phyloP scores from a whole-genome alignment of 805 yeast genomes.

The Kodamaea restingae region DNA sequence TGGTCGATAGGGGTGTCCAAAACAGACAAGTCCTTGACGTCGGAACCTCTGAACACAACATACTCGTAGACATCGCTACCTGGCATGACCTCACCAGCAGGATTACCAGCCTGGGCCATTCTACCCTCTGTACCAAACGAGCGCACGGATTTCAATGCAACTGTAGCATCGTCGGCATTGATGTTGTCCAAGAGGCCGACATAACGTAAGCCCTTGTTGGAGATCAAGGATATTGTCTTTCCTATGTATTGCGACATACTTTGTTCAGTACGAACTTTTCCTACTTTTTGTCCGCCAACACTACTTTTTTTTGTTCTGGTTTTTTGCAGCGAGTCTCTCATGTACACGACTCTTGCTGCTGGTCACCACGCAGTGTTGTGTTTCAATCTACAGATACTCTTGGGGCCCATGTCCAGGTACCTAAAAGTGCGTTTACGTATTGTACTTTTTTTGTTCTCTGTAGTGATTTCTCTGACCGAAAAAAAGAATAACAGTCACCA shows the following conservation, averaged over 20 bases:
- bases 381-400: too few species aligned
- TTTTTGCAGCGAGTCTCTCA: background rate
- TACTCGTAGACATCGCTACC: conserved; percentile 66
- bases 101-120: conserved; percentile 51
- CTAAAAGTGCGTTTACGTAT: too few species aligned
- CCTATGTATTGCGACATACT: conserved; percentile 91
- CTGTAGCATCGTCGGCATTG: conserved; percentile 87
- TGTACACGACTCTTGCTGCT: background rate
- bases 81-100: conserved; percentile 66
- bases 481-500: conserved; percentile 1
- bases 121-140: conserved; percentile 93
- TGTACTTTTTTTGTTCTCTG: too few species aligned
- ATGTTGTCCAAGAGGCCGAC: conserved; percentile 86
- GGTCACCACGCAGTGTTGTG: too few species aligned
- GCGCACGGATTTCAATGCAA: conserved; percentile 73
- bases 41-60: conserved; percentile 85
- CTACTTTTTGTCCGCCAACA: background rate
- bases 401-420: too few species aligned
- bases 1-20: conserved; percentile 67
- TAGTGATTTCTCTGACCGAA: too few species aligned
- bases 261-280: background rate
- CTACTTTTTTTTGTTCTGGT: background rate
- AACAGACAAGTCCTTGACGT: conserved; percentile 84
- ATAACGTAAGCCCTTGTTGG: conserved; percentile 78
- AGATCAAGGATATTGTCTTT: conserved; percentile 75